Evolutionary conservation across 2,329 filamentous ascomycete species (phyloP).

Genomic region (Phoma sp.): DNA sequence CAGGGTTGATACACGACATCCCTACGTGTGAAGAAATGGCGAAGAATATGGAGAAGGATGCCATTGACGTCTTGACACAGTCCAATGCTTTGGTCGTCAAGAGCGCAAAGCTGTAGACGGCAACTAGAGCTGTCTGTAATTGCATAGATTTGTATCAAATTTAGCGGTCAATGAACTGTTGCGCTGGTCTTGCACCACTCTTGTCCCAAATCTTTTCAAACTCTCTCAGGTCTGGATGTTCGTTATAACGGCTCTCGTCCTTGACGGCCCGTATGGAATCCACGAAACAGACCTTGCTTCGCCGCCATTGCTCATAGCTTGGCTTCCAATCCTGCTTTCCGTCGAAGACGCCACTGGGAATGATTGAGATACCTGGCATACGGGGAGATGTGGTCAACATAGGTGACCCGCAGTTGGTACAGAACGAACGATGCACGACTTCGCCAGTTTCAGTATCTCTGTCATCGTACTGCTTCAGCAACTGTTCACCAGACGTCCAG

Average conservation of each 20-base stretch:
- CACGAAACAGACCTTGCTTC: constrained; percentile 14
- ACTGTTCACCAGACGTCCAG: constrained; percentile 8
- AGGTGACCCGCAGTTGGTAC: constrained; percentile 10
- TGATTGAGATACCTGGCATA: constrained; percentile 9
- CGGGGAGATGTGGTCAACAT: constrained; percentile 12
- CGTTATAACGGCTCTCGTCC: constrained; percentile 3
- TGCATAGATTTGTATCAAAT: not conserved
- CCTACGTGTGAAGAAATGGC: constrained; percentile 50
- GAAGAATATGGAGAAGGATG: constrained; percentile 37
- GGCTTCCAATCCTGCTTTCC: constrained; percentile 12
- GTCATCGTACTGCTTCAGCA: constrained; percentile 11
- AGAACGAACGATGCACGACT: constrained; percentile 10
- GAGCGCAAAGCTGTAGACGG: constrained; percentile 20
- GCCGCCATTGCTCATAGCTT: constrained; percentile 15
- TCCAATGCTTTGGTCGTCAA: constrained; percentile 26
- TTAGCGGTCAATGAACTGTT: constrained; percentile 12
- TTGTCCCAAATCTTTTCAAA: constrained; percentile 10
- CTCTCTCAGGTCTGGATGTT: constrained; percentile 14
- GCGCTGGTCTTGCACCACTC: constrained; percentile 5
- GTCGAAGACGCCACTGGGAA: constrained; percentile 12
- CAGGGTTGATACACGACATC: constrained; percentile 69
- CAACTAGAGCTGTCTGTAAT: not conserved
- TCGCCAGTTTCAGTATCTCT: constrained; percentile 14
- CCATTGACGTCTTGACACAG: constrained; percentile 29
- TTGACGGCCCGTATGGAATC: constrained; percentile 3